A percentile compares a stretch with the other conserved stretches of the same genome.
These are phyloP conservation scores for Saprolegnia diclina DNA, from an alignment of 352 stramenopile species.

Conservation along the genomic window DNA sequence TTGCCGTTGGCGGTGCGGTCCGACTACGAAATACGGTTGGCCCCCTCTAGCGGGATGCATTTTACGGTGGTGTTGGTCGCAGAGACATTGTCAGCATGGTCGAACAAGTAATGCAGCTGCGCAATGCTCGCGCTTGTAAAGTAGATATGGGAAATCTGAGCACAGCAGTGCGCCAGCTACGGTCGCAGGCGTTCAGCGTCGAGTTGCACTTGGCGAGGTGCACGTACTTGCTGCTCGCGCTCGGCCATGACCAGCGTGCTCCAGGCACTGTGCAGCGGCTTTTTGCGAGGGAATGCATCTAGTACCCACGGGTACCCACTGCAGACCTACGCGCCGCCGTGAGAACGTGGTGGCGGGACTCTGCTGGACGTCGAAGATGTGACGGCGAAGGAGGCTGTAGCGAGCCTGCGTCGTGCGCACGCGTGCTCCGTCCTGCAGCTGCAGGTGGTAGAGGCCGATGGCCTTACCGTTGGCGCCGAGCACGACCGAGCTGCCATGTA, in stretches of 20 bases:
- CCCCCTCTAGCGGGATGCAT: background rate
- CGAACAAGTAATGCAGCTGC: background rate
- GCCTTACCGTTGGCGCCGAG: background rate
- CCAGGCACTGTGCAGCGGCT: background rate
- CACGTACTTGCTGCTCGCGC: background rate
- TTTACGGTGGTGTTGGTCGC: background rate
- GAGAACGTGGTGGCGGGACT: too few species aligned
- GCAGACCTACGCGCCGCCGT: background rate
- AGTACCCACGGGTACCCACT: background rate
- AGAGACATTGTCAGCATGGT: background rate
- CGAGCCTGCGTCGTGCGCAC: background rate
- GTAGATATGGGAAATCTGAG: background rate
- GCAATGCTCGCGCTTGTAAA: background rate
- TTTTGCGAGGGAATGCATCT: background rate
- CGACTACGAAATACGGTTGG: background rate
- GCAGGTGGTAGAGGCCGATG: background rate
- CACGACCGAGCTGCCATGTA: background rate
- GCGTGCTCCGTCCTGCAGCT: background rate
- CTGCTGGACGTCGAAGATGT: background rate
- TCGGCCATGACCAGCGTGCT: background rate
- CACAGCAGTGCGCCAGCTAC: slow-evolving; percentile 1
- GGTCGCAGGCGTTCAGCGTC: background rate
- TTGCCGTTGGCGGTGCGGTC: too few species aligned
- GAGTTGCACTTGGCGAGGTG: background rate
- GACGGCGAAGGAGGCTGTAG: background rate